Conservation (phyloP, 2,329 filamentous ascomycete genomes). For the Ceratocystis diversiconidia region DNA sequence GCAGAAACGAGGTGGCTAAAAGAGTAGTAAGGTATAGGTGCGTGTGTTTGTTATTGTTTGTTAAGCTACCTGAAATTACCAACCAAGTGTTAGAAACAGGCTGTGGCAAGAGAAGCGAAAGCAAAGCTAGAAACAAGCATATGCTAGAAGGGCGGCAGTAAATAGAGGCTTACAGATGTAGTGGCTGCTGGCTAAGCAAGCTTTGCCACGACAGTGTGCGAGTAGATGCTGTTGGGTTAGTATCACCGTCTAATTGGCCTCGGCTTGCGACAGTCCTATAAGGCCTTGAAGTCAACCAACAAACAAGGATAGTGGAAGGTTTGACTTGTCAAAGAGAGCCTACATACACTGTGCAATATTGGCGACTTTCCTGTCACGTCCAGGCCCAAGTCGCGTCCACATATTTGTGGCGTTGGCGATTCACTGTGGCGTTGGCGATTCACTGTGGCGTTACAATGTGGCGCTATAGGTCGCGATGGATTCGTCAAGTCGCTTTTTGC, state of each 20-base stretch:
- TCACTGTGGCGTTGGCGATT: neutral
- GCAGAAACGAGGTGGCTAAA: neutral
- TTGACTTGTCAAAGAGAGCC: too few relatives aligned
- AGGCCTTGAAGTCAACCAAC: too few relatives aligned
- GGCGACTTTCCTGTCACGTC: neutral
- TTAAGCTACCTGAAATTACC: neutral
- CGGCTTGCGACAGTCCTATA: too few relatives aligned
- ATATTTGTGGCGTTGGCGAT: neutral
- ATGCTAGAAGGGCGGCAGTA: neutral
- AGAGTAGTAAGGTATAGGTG: too few relatives aligned
- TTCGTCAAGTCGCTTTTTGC: neutral
- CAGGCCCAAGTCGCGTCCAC: slow-evolving; percentile 5
- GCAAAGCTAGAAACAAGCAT: neutral
- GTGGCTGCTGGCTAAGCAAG: neutral
- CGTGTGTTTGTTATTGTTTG: neutral
- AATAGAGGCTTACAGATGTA: neutral
- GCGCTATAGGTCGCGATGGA: slow-evolving; percentile 10
- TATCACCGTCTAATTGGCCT: neutral
- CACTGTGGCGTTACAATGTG: neutral
- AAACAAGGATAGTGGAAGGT: too few relatives aligned
- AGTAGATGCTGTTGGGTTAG: neutral
- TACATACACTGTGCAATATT: too few relatives aligned
- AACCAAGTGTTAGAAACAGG: neutral
- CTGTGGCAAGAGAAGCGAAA: neutral
- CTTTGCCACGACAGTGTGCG: too few relatives aligned